These are phyloP conservation scores for Thielaviopsis ethacetica DNA, from an alignment of 2,329 filamentous ascomycete genomes.

Conservation along the genomic window DNA sequence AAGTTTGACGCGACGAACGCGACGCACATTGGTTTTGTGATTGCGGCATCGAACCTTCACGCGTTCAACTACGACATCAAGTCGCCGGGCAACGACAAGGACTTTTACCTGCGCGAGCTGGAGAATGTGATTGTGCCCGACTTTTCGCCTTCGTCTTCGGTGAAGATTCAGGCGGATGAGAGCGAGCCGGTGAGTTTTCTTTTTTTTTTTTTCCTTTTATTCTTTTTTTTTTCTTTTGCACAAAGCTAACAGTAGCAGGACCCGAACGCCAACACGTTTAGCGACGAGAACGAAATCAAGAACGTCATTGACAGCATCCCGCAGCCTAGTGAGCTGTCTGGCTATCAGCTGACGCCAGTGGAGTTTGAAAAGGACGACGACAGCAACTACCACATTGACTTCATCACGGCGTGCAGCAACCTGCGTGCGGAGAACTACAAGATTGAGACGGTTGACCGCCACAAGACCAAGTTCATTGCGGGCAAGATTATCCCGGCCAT, in stretches of 20 bases:
- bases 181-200: conserved; percentile 56
- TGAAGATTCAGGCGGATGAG: conserved; percentile 93
- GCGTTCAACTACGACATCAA: conserved; percentile 98
- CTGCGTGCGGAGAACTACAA: conserved; percentile 96
- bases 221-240: not conserved
- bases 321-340: conserved; percentile 60
- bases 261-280: conserved; percentile 56
- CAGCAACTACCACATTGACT: conserved; percentile 95
- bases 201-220: not conserved
- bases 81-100: conserved; percentile 53
- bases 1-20: conserved; percentile 75
- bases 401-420: conserved; percentile 95
- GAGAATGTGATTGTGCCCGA: conserved; percentile 92
- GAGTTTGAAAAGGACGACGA: conserved; percentile 99
- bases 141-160: conserved; percentile 75
- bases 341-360: conserved; percentile 78
- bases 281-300: conserved; percentile 62
- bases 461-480: conserved; percentile 99
- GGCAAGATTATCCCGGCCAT: conserved; percentile 99
- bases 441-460: conserved; percentile 77
- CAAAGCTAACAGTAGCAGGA: conserved; percentile 33
- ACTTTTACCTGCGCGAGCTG: conserved; percentile 62
- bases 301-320: conserved; percentile 59
- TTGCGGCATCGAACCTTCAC: conserved; percentile 79
- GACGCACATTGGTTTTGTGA: conserved; percentile 76